Evolutionary conservation across 2,329 filamentous ascomycete genomes (phyloP).

Genomic region (Clarireedia paspali): DNA sequence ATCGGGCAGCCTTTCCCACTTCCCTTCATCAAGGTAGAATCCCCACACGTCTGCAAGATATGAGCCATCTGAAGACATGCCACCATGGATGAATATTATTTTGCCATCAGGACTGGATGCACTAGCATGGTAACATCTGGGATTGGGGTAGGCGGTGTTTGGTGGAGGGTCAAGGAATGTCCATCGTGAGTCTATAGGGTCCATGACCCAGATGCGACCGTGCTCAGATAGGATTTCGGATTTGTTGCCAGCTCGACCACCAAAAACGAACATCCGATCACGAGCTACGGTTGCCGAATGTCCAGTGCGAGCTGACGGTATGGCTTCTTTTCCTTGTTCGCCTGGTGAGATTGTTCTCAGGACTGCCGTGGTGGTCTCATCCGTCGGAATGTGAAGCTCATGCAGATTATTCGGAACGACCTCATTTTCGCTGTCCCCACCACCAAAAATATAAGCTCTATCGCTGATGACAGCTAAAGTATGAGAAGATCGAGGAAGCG

Average conservation of each 20-base stretch:
- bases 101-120: background rate
- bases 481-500: background rate
- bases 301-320: background rate
- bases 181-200: background rate
- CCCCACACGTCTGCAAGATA: background rate
- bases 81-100: background rate
- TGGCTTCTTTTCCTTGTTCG: background rate
- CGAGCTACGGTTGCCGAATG: constrained; percentile 1
- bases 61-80: background rate
- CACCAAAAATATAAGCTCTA: constrained; percentile 5
- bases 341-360: background rate
- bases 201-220: constrained; percentile 3
- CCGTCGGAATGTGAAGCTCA: constrained; percentile 3
- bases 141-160: background rate
- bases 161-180: constrained; percentile 1
- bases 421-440: background rate
- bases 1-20: constrained; percentile 2
- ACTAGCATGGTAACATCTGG: background rate
- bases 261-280: background rate
- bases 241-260: background rate
- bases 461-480: constrained; percentile 3
- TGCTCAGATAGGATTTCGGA: background rate
- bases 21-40: constrained; percentile 3
- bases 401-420: background rate
- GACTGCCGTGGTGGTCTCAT: constrained; percentile 1